Conservation (phyloP, 768 basidiomycete genomes). For the Cyclocybe cylindracea region DNA sequence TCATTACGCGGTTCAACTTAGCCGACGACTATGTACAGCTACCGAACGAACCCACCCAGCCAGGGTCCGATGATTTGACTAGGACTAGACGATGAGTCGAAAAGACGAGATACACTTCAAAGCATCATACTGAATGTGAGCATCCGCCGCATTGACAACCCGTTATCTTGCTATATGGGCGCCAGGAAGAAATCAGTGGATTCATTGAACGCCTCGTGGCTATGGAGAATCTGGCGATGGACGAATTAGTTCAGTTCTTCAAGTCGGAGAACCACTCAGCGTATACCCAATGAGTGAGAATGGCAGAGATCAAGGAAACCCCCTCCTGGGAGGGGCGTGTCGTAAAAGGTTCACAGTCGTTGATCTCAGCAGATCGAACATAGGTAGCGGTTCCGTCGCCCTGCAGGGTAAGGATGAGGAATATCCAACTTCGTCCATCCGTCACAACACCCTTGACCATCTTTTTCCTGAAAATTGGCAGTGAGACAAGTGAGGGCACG, state of each 20-base stretch:
- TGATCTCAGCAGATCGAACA: conserved; percentile 3
- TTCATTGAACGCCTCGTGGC: background rate
- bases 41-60: no score
- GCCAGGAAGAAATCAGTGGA: background rate
- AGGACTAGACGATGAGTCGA: no score
- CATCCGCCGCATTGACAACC: no score
- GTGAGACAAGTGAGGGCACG: background rate
- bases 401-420: conserved; percentile 8
- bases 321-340: background rate
- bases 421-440: conserved; percentile 3
- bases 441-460: conserved; percentile 5
- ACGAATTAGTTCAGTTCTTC: background rate
- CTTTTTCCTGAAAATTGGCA: conserved; percentile 5
- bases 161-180: no score
- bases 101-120: no score
- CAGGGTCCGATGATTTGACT: no score
- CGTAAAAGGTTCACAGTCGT: background rate
- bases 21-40: no score
- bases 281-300: conserved; percentile 6
- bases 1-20: no score
- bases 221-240: conserved; percentile 1
- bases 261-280: conserved; percentile 1
- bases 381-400: background rate
- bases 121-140: no score
- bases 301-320: conserved; percentile 2